These are phyloP conservation scores for Letharia lupina DNA, from an alignment of 495 filamentous ascomycete species.

Conservation along the genomic window DNA sequence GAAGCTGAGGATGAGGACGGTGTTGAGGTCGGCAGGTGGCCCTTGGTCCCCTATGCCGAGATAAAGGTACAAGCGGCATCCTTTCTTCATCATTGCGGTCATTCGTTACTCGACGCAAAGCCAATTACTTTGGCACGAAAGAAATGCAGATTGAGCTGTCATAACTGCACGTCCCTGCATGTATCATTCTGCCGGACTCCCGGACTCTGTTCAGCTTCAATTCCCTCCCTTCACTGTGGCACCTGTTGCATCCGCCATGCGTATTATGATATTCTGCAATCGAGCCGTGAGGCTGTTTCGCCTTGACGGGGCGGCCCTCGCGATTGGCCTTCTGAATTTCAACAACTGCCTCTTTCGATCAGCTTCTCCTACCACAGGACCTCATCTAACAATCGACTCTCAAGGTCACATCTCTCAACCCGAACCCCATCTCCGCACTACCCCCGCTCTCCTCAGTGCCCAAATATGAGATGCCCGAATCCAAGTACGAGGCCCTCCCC, in stretches of 20 bases:
- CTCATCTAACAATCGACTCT: background rate
- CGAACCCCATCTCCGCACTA: constrained; percentile 59
- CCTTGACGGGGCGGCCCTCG: background rate
- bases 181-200: background rate
- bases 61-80: constrained; percentile 53
- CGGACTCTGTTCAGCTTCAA: background rate
- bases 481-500: constrained; percentile 71
- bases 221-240: background rate
- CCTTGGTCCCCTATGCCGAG: constrained; percentile 63
- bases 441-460: constrained; percentile 64
- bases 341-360: background rate
- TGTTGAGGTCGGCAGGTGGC: constrained; percentile 51
- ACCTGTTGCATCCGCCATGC: background rate
- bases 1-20: constrained; percentile 61
- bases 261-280: background rate
- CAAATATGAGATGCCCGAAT: constrained; percentile 75
- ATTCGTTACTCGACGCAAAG: background rate
- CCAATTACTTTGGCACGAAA: background rate
- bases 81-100: constrained; percentile 7
- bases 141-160: background rate
- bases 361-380: background rate
- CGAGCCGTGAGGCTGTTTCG: background rate
- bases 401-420: constrained; percentile 38
- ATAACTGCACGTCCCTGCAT: background rate
- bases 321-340: background rate